phyloP scores from a whole-genome alignment of 768 basidiomycete genomes.

The Boletus rufocinnamomeus region DNA sequence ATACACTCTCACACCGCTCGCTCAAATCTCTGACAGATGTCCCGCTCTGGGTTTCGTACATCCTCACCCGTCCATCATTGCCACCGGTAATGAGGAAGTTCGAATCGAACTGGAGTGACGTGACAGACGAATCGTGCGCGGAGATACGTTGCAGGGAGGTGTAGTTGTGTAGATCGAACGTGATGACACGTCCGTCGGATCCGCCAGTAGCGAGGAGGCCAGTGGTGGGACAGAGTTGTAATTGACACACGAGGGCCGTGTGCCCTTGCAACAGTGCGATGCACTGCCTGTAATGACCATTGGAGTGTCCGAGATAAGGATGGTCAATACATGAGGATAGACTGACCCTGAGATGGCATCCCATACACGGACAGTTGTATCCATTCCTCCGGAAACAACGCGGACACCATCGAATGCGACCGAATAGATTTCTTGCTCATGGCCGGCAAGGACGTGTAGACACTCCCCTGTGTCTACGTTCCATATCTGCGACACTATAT shows the following conservation, averaged over 20 bases:
- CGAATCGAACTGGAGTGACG: constrained; percentile 83
- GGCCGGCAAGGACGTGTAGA: constrained; percentile 76
- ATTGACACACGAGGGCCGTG: constrained; percentile 88
- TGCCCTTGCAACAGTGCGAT: constrained; percentile 87
- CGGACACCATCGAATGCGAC: constrained; percentile 87
- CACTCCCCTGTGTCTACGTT: constrained; percentile 88
- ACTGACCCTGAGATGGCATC: constrained; percentile 80
- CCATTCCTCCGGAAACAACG: constrained; percentile 85
- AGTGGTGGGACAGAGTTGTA: constrained; percentile 67
- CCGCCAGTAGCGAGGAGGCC: constrained; percentile 76
- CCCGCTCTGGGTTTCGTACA: constrained; percentile 71
- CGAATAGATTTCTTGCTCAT: constrained; percentile 86
- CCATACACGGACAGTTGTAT: constrained; percentile 94
- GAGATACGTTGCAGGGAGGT: constrained; percentile 64
- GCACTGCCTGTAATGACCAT: constrained; percentile 57
- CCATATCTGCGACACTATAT: constrained; percentile 64
- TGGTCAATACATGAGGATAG: background rate
- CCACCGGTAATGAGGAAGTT: constrained; percentile 82
- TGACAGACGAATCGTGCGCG: constrained; percentile 88
- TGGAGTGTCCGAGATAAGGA: background rate
- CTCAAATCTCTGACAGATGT: constrained; percentile 72
- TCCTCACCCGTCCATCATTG: constrained; percentile 78
- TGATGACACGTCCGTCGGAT: constrained; percentile 85
- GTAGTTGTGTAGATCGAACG: constrained; percentile 55
- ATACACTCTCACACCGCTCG: constrained; percentile 78